These are phyloP conservation scores for Suillus alpinus DNA, from an alignment of 768 basidiomycete genomes.

Conservation along the genomic window DNA sequence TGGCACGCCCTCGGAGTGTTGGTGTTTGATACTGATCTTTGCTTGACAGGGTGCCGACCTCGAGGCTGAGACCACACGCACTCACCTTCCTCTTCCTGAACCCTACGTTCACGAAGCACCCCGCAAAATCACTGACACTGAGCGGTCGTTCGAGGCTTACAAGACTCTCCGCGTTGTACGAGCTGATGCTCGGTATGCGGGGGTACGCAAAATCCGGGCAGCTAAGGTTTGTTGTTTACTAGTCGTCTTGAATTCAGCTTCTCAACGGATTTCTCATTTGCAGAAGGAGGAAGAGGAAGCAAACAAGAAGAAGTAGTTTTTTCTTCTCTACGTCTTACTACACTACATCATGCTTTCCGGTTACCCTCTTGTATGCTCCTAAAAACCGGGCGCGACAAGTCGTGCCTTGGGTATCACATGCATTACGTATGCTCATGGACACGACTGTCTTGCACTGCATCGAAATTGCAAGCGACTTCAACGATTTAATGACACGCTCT, in stretches of 20 bases:
- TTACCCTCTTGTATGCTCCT: conserved; percentile 28
- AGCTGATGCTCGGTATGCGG: conserved; percentile 80
- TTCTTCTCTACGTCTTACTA: conserved; percentile 17
- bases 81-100: conserved; percentile 63
- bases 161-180: conserved; percentile 82
- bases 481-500: not conserved
- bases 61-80: conserved; percentile 70
- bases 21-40: conserved; percentile 7
- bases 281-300: conserved; percentile 92
- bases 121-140: conserved; percentile 88
- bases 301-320: conserved; percentile 78
- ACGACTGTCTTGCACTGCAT: conserved; percentile 6
- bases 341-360: conserved; percentile 20
- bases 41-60: conserved; percentile 73
- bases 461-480: conserved; percentile 22
- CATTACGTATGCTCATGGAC: conserved; percentile 30
- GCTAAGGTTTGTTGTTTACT: conserved; percentile 64
- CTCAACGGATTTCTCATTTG: conserved; percentile 17
- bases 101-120: conserved; percentile 74
- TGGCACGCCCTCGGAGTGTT: conserved; percentile 1
- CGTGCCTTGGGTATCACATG: conserved; percentile 29
- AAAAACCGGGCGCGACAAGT: conserved; percentile 33
- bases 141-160: conserved; percentile 88
- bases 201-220: conserved; percentile 81
- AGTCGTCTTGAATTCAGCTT: not conserved